These are phyloP conservation scores for Podila clonocystis DNA, from an alignment of 192 early-diverging fungal genomes.

Conservation along the genomic window DNA sequence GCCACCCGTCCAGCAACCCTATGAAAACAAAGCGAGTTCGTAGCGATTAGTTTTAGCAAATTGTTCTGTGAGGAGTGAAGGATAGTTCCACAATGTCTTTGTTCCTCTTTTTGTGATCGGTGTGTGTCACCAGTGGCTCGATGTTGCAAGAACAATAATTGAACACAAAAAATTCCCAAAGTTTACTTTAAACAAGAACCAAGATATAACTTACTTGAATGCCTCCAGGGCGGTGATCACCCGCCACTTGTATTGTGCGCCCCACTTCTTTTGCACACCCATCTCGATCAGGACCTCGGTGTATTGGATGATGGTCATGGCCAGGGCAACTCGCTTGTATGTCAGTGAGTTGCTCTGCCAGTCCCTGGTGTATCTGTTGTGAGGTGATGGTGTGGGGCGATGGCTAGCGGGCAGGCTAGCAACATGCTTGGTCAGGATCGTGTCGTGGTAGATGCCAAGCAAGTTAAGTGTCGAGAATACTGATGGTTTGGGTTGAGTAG, in stretches of 20 bases:
- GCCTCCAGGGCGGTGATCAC: constrained; percentile 72
- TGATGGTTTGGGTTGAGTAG: constrained; percentile 15
- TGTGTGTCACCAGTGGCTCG: constrained; percentile 41
- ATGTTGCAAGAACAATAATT: constrained; percentile 10
- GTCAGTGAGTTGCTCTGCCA: constrained; percentile 58
- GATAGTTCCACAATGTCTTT: neutral
- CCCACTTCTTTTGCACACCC: constrained; percentile 73
- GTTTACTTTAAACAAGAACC: neutral
- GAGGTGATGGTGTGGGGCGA: constrained; percentile 54
- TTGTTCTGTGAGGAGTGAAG: neutral
- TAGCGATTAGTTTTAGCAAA: neutral
- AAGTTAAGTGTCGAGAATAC: constrained; percentile 85
- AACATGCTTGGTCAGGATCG: constrained; percentile 70
- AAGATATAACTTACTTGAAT: constrained; percentile 63
- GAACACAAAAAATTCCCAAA: constrained; percentile 1
- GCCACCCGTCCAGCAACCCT: constrained; percentile 51
- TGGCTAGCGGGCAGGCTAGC: constrained; percentile 47
- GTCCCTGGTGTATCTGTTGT: constrained; percentile 80
- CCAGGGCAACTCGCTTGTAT: constrained; percentile 68
- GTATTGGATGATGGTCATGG: constrained; percentile 77
- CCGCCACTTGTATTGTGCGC: constrained; percentile 67
- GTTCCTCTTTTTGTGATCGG: constrained; percentile 11
- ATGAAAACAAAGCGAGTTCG: neutral
- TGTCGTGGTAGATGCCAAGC: constrained; percentile 88
- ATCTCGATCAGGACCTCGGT: constrained; percentile 83